phyloP scores from a whole-genome alignment of 768 basidiomycete genomes.

The Coprinopsis marcescibilis region DNA sequence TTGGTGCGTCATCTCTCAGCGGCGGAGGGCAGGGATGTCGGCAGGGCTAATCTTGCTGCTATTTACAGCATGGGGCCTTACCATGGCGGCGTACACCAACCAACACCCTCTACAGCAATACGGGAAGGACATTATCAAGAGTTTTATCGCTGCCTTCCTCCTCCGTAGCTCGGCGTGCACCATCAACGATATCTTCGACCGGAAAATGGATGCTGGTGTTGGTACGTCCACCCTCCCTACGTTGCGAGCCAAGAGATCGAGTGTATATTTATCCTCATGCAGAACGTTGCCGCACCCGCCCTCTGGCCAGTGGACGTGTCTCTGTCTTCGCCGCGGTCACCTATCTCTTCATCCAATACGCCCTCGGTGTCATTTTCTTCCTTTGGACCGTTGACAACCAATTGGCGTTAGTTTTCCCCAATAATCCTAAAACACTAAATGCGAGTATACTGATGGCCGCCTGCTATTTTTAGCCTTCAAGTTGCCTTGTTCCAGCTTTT shows the following conservation, averaged over 20 bases:
- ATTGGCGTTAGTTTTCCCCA: constrained; percentile 27
- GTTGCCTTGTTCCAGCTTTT: constrained; percentile 41
- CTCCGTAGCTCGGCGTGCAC: constrained; percentile 48
- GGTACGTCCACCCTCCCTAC: constrained; percentile 39
- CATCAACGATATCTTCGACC: constrained; percentile 52
- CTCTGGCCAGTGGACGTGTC: constrained; percentile 44
- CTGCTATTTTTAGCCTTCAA: constrained; percentile 25
- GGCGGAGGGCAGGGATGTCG: not conserved
- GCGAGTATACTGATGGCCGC: constrained; percentile 13
- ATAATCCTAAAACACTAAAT: constrained; percentile 1
- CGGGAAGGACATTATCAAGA: constrained; percentile 24
- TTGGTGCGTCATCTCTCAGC: constrained; percentile 25
- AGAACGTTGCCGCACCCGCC: constrained; percentile 46
- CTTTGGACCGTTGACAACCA: constrained; percentile 23
- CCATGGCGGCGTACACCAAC: constrained; percentile 40
- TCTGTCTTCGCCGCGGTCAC: constrained; percentile 35
- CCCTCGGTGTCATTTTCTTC: constrained; percentile 35
- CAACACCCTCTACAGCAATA: constrained; percentile 28
- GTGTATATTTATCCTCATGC: too few species aligned
- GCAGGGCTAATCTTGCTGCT: too few species aligned
- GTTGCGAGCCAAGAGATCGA: too few species aligned
- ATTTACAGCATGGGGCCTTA: constrained; percentile 49
- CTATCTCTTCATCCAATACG: constrained; percentile 37
- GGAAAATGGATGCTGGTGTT: constrained; percentile 46
- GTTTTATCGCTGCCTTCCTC: constrained; percentile 33